Percentiles rank a stretch among this genome's conserved stretches.
Conservation (phyloP, 495 filamentous ascomycete genomes). For the Podospora australis region DNA sequence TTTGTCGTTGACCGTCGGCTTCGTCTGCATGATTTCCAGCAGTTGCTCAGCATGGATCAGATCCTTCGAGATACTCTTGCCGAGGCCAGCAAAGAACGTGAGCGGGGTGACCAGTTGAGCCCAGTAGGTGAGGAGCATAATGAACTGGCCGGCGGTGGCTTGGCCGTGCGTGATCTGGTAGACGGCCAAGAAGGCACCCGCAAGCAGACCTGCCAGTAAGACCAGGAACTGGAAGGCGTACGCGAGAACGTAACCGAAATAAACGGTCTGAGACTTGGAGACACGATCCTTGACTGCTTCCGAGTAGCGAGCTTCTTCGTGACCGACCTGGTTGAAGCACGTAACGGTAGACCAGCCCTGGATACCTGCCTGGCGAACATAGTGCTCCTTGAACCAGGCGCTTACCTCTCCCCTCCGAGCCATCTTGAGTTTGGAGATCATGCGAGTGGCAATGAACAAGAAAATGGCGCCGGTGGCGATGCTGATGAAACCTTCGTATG, state of each 20-base stretch:
- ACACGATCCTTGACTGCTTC: conserved; percentile 40
- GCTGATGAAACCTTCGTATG: conserved; percentile 68
- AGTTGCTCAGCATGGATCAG: conserved; percentile 68
- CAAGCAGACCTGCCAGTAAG: conserved; percentile 56
- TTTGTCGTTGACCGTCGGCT: conserved; percentile 54
- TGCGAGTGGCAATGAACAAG: conserved; percentile 53
- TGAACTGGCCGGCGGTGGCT: conserved; percentile 61
- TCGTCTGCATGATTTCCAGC: conserved; percentile 61
- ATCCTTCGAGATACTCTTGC: conserved; percentile 51
- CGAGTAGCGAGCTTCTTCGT: conserved; percentile 59
- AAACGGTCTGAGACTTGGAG: conserved; percentile 32
- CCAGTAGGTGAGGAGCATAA: conserved; percentile 69
- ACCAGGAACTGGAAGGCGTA: conserved; percentile 53
- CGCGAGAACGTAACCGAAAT: conserved; percentile 35
- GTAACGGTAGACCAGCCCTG: conserved; percentile 63
- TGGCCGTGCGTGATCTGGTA: conserved; percentile 54
- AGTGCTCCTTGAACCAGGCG: conserved; percentile 49
- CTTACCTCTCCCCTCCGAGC: conserved; percentile 27
- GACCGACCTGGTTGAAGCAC: conserved; percentile 63
- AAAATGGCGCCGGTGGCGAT: conserved; percentile 56
- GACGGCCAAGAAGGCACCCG: conserved; percentile 59
- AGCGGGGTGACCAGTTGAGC: conserved; percentile 54
- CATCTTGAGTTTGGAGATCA: conserved; percentile 38
- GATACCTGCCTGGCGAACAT: conserved; percentile 57
- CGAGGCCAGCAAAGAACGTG: conserved; percentile 55